These are phyloP conservation scores for Eucalyptus pauciflora DNA, from an alignment of 345 rosid species.

Conservation along the genomic window DNA sequence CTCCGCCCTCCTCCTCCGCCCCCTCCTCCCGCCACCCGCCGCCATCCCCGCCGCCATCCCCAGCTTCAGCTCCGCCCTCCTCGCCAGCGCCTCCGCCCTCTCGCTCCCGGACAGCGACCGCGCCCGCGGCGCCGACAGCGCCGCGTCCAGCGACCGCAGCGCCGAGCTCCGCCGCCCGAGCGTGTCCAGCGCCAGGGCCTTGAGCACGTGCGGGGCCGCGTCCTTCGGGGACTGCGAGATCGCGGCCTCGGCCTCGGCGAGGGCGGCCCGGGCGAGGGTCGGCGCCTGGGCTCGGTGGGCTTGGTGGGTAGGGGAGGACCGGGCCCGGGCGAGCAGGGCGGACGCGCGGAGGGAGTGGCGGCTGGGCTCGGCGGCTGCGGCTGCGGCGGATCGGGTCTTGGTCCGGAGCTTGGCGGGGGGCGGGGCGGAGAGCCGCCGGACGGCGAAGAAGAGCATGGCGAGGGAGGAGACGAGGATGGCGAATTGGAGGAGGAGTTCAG, in stretches of 20 bases:
- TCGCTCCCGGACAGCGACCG: slow-evolving; percentile 28
- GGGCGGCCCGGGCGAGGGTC: slow-evolving; percentile 40
- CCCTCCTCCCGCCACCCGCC: slow-evolving; percentile 2
- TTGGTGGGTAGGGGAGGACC: background rate
- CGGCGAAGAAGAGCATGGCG: background rate
- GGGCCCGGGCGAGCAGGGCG: background rate
- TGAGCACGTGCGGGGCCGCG: slow-evolving; percentile 42
- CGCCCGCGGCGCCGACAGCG: slow-evolving; percentile 33
- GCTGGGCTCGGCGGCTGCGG: background rate
- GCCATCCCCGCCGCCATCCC: slow-evolving; percentile 15
- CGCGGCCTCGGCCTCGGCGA: slow-evolving; percentile 41
- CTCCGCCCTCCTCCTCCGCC: slow-evolving; percentile 46
- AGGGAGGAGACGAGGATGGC: slow-evolving; percentile 6
- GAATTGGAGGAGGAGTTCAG: slow-evolving; percentile 1
- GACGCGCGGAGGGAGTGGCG: background rate
- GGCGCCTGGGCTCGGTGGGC: slow-evolving; percentile 15
- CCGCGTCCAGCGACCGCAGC: slow-evolving; percentile 42
- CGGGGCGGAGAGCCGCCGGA: slow-evolving; percentile 5
- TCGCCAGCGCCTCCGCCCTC: slow-evolving; percentile 8
- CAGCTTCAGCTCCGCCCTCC: slow-evolving; percentile 50
- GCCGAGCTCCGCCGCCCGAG: slow-evolving; percentile 44
- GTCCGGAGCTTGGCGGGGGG: slow-evolving; percentile 3
- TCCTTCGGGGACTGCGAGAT: slow-evolving; percentile 36
- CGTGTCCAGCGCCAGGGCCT: slow-evolving; percentile 36
- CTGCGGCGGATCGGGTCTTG: background rate